Conservation (phyloP, 306 rosid genomes). For the Vicia sativa region DNA sequence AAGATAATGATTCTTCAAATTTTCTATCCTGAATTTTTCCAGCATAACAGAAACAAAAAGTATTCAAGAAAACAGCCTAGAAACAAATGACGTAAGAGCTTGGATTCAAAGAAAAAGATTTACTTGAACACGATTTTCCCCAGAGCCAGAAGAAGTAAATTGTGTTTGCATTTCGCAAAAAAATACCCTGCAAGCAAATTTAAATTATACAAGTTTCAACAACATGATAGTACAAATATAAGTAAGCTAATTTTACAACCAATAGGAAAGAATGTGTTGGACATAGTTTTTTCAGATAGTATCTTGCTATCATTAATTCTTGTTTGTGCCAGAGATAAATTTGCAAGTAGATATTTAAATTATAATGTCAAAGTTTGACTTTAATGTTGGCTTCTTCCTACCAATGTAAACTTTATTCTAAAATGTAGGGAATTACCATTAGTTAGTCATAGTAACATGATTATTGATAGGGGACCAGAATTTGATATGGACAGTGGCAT, state of each 20-base stretch:
- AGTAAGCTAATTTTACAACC: conserved; percentile 1
- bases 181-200: conserved; percentile 68
- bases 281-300: neutral
- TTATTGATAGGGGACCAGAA: neutral
- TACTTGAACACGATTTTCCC: conserved; percentile 69
- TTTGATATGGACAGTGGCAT: neutral
- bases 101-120: conserved; percentile 37
- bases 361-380: conserved; percentile 13
- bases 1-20: conserved; percentile 52
- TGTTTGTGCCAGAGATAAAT: conserved; percentile 6
- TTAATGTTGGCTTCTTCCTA: neutral
- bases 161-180: conserved; percentile 59
- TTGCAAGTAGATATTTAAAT: neutral
- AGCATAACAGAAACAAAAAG: conserved; percentile 36
- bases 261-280: conserved; percentile 3
- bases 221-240: neutral
- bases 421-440: neutral
- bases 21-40: conserved; percentile 60
- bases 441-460: neutral
- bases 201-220: conserved; percentile 19
- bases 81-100: conserved; percentile 34
- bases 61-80: neutral
- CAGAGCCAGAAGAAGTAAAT: conserved; percentile 55
- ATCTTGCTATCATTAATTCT: conserved; percentile 10
- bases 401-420: conserved; percentile 6